Evolutionary conservation across 768 basidiomycete genomes (phyloP).

Genomic region (Leccinum obscurum): DNA sequence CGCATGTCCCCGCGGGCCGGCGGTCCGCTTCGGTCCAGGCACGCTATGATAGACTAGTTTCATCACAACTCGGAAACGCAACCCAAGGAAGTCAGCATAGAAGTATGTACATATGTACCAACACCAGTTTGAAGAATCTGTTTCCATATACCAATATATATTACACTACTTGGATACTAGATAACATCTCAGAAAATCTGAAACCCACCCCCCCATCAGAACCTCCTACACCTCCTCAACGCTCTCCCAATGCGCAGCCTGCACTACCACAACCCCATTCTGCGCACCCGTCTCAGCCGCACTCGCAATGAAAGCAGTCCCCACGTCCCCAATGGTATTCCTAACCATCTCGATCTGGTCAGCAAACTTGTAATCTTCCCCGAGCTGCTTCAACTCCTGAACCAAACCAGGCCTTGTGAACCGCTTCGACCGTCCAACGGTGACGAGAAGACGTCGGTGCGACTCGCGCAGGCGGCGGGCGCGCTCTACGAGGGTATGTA

Average conservation of each 20-base stretch:
- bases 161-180: neutral
- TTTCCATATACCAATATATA: neutral
- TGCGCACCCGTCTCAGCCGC: constrained; percentile 54
- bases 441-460: constrained; percentile 51
- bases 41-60: too few relatives aligned
- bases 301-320: constrained; percentile 64
- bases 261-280: constrained; percentile 66
- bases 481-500: constrained; percentile 55
- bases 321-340: constrained; percentile 87
- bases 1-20: neutral
- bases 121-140: too few relatives aligned
- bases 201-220: neutral
- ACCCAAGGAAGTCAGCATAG: neutral
- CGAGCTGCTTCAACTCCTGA: constrained; percentile 55
- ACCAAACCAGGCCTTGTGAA: constrained; percentile 60
- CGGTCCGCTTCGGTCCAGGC: neutral
- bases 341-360: constrained; percentile 41
- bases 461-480: constrained; percentile 30
- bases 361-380: constrained; percentile 29
- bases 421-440: constrained; percentile 76
- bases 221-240: constrained; percentile 5
- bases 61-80: neutral
- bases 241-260: constrained; percentile 44
- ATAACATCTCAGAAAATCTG: neutral
- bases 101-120: too few relatives aligned